These are phyloP conservation scores for Aureobasidium sp. DNA, from an alignment of 2,329 filamentous ascomycete species.

Conservation along the genomic window DNA sequence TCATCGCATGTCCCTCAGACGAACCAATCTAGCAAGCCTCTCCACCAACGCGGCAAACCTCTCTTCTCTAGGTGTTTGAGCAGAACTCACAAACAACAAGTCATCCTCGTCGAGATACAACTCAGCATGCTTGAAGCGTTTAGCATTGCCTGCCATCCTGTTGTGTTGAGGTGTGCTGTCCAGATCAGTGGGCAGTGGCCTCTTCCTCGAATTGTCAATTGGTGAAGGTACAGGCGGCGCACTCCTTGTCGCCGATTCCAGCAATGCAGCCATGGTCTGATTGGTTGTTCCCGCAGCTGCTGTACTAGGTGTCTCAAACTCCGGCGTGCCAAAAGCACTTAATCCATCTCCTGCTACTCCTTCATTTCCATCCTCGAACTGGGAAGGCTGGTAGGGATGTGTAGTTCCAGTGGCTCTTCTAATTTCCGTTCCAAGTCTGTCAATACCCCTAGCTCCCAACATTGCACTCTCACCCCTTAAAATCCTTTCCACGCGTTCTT, in stretches of 20 bases:
- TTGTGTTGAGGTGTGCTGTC: background rate
- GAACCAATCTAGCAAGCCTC: background rate
- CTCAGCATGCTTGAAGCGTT: constrained; percentile 1
- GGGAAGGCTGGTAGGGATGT: too few species aligned
- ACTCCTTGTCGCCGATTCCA: background rate
- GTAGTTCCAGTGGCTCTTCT: too few species aligned
- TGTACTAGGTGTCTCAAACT: background rate
- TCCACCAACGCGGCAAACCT: constrained; percentile 2
- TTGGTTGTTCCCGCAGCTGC: background rate
- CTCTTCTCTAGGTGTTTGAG: background rate
- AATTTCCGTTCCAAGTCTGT: background rate
- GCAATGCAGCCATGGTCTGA: background rate
- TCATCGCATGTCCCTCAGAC: constrained; percentile 2
- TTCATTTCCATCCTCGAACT: too few species aligned
- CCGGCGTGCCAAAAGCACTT: background rate
- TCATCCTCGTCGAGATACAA: constrained; percentile 9
- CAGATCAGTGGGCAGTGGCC: background rate
- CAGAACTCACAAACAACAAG: background rate
- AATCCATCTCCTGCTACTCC: background rate
- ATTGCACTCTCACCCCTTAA: background rate
- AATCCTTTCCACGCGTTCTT: background rate
- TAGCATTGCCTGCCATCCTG: background rate
- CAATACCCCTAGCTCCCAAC: background rate
- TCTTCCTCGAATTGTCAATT: background rate
- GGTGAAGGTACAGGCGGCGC: background rate